Conservation (phyloP, 768 basidiomycete species). For the Lentinula lateritia region DNA sequence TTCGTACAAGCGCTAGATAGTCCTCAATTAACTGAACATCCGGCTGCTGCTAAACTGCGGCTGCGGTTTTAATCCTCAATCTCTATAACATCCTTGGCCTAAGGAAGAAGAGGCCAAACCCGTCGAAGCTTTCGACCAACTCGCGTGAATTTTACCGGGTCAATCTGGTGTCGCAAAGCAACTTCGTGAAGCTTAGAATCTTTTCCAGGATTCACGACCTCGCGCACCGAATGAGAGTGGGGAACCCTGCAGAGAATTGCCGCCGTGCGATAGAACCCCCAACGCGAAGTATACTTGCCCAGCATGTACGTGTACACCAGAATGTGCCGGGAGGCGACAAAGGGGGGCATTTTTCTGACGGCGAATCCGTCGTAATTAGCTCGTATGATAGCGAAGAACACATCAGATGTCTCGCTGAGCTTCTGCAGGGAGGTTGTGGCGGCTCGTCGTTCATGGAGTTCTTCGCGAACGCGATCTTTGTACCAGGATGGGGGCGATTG, state of each 20-base stretch:
- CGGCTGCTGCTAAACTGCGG: not conserved
- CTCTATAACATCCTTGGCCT: not conserved
- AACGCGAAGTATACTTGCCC: slow-evolving; percentile 1
- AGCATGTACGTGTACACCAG: slow-evolving; percentile 6
- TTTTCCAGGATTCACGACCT: slow-evolving; percentile 6
- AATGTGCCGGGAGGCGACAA: not conserved
- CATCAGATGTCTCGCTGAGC: slow-evolving; percentile 7
- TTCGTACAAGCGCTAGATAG: no score
- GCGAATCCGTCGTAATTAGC: slow-evolving; percentile 1
- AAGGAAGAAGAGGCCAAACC: slow-evolving; percentile 7
- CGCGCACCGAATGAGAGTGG: not conserved
- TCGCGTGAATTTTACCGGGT: slow-evolving; percentile 4
- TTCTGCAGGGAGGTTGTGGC: not conserved
- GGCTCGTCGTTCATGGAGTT: slow-evolving; percentile 4
- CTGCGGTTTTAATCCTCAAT: not conserved
- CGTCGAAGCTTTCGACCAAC: slow-evolving; percentile 2
- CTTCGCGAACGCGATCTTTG: slow-evolving; percentile 6
- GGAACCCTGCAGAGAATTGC: slow-evolving; percentile 4
- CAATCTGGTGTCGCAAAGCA: slow-evolving; percentile 6
- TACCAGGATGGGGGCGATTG: slow-evolving; percentile 8
- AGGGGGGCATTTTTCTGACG: not conserved
- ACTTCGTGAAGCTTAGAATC: slow-evolving; percentile 4
- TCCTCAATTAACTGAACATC: no score
- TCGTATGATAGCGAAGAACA: slow-evolving; percentile 2
- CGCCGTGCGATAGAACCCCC: slow-evolving; percentile 7